A percentile compares a stretch with the other conserved stretches of the same genome.
phyloP scores from a whole-genome alignment of 768 basidiomycete genomes.

The Lactifluus rugatus region DNA sequence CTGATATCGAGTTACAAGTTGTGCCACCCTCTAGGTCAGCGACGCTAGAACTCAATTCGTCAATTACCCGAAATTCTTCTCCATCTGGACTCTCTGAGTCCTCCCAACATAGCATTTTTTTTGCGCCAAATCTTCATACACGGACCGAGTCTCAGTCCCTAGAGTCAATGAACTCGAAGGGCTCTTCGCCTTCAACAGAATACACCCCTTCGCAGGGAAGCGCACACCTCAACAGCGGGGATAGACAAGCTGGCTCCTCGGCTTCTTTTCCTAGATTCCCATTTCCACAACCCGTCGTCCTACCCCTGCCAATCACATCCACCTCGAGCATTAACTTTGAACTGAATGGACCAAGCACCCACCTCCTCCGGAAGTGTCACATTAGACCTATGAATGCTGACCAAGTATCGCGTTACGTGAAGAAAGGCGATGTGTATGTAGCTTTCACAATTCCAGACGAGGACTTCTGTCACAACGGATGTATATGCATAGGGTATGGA shows the following conservation, averaged over 20 bases:
- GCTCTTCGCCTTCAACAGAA: no score
- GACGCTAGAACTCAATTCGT: background rate
- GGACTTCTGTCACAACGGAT: background rate
- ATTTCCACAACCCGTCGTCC: background rate
- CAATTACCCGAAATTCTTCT: background rate
- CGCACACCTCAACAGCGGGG: no score
- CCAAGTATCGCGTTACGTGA: conserved; percentile 9
- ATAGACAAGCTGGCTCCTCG: background rate
- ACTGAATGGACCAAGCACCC: background rate
- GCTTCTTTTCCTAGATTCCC: background rate
- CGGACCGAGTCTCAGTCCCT: no score
- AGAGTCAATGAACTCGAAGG: no score
- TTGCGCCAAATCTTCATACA: background rate
- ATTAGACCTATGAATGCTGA: conserved; percentile 4
- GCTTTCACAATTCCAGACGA: background rate
- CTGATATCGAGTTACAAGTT: background rate
- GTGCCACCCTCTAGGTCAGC: background rate
- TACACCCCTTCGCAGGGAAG: no score
- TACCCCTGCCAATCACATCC: no score
- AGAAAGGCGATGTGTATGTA: conserved; percentile 4
- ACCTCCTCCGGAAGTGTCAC: background rate
- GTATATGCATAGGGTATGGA: background rate
- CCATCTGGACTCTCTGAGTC: background rate
- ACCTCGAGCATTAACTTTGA: background rate
- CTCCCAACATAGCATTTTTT: background rate